Base-by-base conservation (phyloP, 257 asterid genomes). In the Lantana camara region DNA sequence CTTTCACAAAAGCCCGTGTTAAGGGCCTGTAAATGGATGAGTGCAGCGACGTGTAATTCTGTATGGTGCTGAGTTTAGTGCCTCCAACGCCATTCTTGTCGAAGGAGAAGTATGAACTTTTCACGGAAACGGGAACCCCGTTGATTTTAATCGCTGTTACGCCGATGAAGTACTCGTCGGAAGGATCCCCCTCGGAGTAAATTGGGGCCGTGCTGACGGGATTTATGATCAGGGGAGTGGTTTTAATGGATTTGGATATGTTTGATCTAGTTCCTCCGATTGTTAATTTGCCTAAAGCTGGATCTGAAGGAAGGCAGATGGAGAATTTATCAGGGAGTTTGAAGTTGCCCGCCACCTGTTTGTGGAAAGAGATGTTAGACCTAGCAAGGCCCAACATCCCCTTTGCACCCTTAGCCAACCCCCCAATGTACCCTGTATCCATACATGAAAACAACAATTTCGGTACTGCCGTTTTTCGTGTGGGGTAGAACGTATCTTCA, bases 121-220 rank as follows among this genome's bases (percentile, higher is more conserved):
- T 83, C 1, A 83, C 24, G 0, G 79, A 52, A 0, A 85, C 44
- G 0, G 63, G 9, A n/a, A 23, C 17, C 1, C 83, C 83, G 11
- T 67, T 61, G 47, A 88, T 62, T 17, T 69, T 58, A 29, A 88
- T 73, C 4, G 81, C 50, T 34, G 60, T 58, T 3, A 83, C 84
- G 14, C 68, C 77, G 46, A 88, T 68, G 45, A 81, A 83, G 14
- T 83, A 85, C 51, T 85, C 83, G 0, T 78, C 68, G 4, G 90
- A 82, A 1, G 73, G 64, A 2, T 84, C 85, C 2, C 78, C 79
- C 1, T 0, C 6, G 0, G 50, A 6, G 62, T 4, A 73, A n/a
- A 69, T 9, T 0, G 80, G 79, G 0, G 67, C 60, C 1, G 67
- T 75, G 32, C 86, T 71, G 0, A 64, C 63, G 0, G 86, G 88